Evolutionary conservation across 352 stramenopile species (phyloP).

Genomic region (Phytophthora hibernalis): DNA sequence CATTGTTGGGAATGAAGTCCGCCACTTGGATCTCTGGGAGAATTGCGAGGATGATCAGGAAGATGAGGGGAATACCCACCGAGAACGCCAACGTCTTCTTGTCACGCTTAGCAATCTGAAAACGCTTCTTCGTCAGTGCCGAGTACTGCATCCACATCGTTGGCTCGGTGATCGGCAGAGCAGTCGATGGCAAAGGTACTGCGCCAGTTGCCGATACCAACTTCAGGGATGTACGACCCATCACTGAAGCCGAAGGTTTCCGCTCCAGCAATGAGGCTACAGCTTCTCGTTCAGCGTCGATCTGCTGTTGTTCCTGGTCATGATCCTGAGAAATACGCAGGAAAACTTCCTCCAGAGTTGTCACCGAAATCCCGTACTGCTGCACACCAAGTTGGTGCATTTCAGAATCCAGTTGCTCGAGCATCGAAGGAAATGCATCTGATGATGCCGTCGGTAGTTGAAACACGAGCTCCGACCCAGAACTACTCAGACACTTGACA

Average conservation of each 20-base stretch:
- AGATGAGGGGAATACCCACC: slow-evolving; percentile 68
- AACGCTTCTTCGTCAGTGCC: slow-evolving; percentile 60
- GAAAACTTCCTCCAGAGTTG: slow-evolving; percentile 99
- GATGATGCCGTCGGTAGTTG: slow-evolving; percentile 90
- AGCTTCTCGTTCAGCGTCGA: neutral
- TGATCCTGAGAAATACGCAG: slow-evolving; percentile 73
- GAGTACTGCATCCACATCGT: slow-evolving; percentile 53
- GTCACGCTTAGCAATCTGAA: slow-evolving; percentile 70
- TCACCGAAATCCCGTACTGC: slow-evolving; percentile 97
- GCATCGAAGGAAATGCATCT: slow-evolving; percentile 88
- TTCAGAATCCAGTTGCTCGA: slow-evolving; percentile 79
- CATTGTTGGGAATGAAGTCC: slow-evolving; percentile 48
- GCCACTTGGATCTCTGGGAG: slow-evolving; percentile 68
- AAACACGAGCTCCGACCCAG: slow-evolving; percentile 94
- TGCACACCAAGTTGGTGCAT: slow-evolving; percentile 65
- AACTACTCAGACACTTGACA: slow-evolving; percentile 89
- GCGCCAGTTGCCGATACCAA: slow-evolving; percentile 11
- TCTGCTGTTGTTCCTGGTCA: slow-evolving; percentile 33
- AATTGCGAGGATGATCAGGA: slow-evolving; percentile 55
- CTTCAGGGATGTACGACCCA: slow-evolving; percentile 10
- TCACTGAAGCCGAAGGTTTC: slow-evolving; percentile 14
- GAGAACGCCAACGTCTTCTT: slow-evolving; percentile 62
- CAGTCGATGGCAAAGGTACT: slow-evolving; percentile 5
- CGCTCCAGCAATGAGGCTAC: slow-evolving; percentile 11
- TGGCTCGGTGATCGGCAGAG: slow-evolving; percentile 19